Conservation (phyloP, 352 stramenopile genomes). For the Phytophthora ramorum region DNA sequence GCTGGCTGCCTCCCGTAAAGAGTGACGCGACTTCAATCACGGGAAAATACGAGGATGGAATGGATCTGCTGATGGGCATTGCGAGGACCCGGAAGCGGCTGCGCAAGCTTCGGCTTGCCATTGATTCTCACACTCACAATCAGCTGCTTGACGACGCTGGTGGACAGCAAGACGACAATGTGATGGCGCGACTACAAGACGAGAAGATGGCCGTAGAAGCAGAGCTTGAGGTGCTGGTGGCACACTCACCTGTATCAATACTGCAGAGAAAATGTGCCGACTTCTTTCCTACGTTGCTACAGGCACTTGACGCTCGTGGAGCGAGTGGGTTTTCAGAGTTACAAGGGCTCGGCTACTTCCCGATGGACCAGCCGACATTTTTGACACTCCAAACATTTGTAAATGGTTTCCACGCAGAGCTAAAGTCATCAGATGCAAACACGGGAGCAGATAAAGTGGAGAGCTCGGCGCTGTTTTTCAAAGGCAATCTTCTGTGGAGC, state of each 20-base stretch:
- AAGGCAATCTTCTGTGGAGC: constrained; percentile 61
- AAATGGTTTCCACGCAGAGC: constrained; percentile 44
- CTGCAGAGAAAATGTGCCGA: constrained; percentile 39
- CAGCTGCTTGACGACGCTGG: constrained; percentile 10
- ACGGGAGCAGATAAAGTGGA: constrained; percentile 7
- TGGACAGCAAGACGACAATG: constrained; percentile 2
- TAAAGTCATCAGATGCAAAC: constrained; percentile 16
- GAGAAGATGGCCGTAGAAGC: constrained; percentile 22
- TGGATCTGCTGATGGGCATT: constrained; percentile 58
- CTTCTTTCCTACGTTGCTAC: constrained; percentile 59
- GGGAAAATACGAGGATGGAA: constrained; percentile 44
- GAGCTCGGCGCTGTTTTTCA: constrained; percentile 54
- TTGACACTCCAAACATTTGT: constrained; percentile 62
- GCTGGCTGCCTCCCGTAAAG: constrained; percentile 14
- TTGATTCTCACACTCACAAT: constrained; percentile 24
- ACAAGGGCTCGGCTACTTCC: constrained; percentile 53
- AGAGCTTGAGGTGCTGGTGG: constrained; percentile 39
- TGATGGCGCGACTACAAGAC: constrained; percentile 11
- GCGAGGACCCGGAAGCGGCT: constrained; percentile 44
- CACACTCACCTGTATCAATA: constrained; percentile 35
- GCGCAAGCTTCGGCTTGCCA: constrained; percentile 51
- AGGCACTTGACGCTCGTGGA: constrained; percentile 36
- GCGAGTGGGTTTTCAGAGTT: constrained; percentile 52
- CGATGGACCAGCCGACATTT: constrained; percentile 58
- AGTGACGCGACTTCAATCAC: background rate